phyloP scores from a whole-genome alignment of 495 filamentous ascomycete species.

The Neurospora sp. region DNA sequence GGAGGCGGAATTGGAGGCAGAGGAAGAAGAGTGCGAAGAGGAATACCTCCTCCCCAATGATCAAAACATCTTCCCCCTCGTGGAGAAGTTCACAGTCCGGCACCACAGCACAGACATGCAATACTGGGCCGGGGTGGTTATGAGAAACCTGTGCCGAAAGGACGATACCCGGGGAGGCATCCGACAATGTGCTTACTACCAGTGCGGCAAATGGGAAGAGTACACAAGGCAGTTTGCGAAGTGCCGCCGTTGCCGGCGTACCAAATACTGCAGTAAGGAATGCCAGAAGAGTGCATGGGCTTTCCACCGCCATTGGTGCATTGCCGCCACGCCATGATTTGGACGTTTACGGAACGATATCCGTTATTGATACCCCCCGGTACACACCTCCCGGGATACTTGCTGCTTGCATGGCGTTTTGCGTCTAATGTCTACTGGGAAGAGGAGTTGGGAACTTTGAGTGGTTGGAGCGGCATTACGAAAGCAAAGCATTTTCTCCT shows the following conservation, averaged over 20 bases:
- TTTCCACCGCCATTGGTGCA: conserved; percentile 95
- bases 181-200: conserved; percentile 91
- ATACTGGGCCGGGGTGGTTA: conserved; percentile 98
- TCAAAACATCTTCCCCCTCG: conserved; percentile 94
- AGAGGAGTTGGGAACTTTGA: conserved; percentile 2
- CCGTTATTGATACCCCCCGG: conserved; percentile 28
- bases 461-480: conserved; percentile 14
- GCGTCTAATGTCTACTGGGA: conserved; percentile 22
- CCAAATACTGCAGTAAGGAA: conserved; percentile 99
- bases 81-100: conserved; percentile 95
- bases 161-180: conserved; percentile 91
- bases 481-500: conserved; percentile 14
- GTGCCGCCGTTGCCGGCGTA: conserved; percentile 89
- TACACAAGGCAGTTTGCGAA: conserved; percentile 95
- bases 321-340: conserved; percentile 51
- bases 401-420: conserved; percentile 21
- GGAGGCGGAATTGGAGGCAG: conserved; percentile 32
- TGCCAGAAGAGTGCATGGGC: conserved; percentile 99
- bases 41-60: conserved; percentile 90
- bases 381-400: conserved; percentile 21
- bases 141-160: conserved; percentile 97
- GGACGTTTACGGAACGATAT: conserved; percentile 7
- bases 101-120: conserved; percentile 96
- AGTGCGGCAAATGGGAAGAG: conserved; percentile 97
- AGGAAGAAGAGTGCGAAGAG: conserved; percentile 57